These are phyloP conservation scores for Malus sylvestris DNA, from an alignment of 306 rosid species.

Conservation along the genomic window DNA sequence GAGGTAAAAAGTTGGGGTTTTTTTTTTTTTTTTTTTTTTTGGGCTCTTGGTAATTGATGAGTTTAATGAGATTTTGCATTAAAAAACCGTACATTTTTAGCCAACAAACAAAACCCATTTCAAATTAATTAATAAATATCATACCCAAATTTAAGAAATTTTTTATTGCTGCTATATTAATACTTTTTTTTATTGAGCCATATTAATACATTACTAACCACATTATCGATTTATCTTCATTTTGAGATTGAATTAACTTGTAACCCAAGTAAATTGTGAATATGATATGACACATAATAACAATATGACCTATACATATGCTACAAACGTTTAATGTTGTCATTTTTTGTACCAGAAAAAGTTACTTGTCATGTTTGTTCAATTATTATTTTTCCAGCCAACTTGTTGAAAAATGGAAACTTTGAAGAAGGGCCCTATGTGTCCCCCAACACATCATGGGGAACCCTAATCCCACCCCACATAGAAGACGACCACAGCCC, in stretches of 20 bases:
- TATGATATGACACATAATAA: neutral
- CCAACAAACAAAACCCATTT: neutral
- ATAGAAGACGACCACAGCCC: constrained; percentile 64
- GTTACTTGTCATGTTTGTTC: too few relatives aligned
- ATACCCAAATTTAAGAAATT: too few relatives aligned
- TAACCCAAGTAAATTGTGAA: too few relatives aligned
- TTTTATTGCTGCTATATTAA: too few relatives aligned
- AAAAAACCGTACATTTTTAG: neutral
- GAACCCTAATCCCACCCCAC: constrained; percentile 69
- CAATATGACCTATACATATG: too few relatives aligned
- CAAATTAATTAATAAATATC: too few relatives aligned
- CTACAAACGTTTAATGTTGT: too few relatives aligned
- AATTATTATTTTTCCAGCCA: constrained; percentile 30
- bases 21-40: neutral
- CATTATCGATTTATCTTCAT: too few relatives aligned
- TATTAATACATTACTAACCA: too few relatives aligned
- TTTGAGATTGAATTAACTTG: too few relatives aligned
- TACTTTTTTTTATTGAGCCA: too few relatives aligned
- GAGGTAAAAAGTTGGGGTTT: constrained; percentile 18
- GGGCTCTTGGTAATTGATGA: neutral
- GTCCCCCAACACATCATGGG: constrained; percentile 45
- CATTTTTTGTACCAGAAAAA: too few relatives aligned
- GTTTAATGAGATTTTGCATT: neutral
- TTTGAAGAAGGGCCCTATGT: constrained; percentile 76
- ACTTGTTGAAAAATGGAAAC: constrained; percentile 64